Base-by-base conservation (phyloP, 164 flowering plant species). In the Platanus orientalis region DNA sequence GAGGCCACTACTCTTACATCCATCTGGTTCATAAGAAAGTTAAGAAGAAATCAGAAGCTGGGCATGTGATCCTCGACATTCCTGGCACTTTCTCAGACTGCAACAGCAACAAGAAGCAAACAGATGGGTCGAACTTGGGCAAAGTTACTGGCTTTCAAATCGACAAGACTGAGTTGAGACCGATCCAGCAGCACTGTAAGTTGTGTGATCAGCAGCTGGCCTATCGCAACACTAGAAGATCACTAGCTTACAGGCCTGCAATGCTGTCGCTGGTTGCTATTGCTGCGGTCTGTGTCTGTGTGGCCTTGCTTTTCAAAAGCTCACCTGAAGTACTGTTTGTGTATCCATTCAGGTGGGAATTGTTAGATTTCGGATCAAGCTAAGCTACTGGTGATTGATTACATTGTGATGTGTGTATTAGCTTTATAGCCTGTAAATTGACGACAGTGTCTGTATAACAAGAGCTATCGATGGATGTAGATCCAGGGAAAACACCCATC, bases 221-320 rank as follows among this genome's bases (percentile, higher is more conserved):
- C 32, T 77, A 70, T 51, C 67, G 81, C 27, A 70, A 47, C 10
- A 17, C 57, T 4, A 69, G 76, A 51, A 68, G 80, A 58, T 78
- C 83, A 1, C 32, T 84, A 34, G 73, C 75, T 16, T 89, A 81
- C 71, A 80, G 86, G 45, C 97, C 98, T 0, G 85, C 79, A 52
- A 78, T 90, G 90, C 77, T 94, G 7, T 89, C 97, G 19, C 73
- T 94, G 86, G 84, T 94, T 64, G 83, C 93, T 45, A 81, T 92
- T 32, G 98, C 96, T 27, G 96, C 91, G 4, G 93, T 92, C 27
- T 92, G 98, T 63, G 97, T 88, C 6, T 90, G 98, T 49, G 93
- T 79, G 24, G 92, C 88, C 29, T 77, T 92, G 61, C 79, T 90
- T 19, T 90, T 90, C 69, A 92, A 86, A 60, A 83, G 88, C 73